Evolutionary conservation across 352 stramenopile genomes (phyloP).

Genomic region (Elongisporangium anandrum): DNA sequence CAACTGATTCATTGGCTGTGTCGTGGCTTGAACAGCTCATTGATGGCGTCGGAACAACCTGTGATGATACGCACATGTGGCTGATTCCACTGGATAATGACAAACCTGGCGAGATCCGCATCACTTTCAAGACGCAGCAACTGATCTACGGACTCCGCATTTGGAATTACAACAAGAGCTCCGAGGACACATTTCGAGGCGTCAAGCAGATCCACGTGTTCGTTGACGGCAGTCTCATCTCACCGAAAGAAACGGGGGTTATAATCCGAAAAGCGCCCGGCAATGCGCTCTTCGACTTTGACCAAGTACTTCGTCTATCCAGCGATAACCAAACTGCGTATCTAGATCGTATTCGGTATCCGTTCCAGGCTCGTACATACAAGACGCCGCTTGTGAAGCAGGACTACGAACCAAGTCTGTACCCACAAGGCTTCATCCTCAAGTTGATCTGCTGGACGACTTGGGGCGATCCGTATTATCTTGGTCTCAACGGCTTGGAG

Average conservation of each 20-base stretch:
- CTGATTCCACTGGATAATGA: conserved; percentile 58
- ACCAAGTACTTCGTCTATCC: conserved; percentile 54
- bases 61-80: conserved; percentile 90
- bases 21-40: conserved; percentile 39
- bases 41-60: conserved; percentile 76
- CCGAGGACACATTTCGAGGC: conserved; percentile 64
- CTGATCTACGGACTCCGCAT: conserved; percentile 58
- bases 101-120: conserved; percentile 33
- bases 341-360: conserved; percentile 32
- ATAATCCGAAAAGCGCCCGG: conserved; percentile 81
- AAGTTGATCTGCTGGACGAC: conserved; percentile 80
- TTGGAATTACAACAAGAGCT: conserved; percentile 85
- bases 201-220: conserved; percentile 53
- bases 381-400: conserved; percentile 75
- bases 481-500: conserved; percentile 80
- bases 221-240: conserved; percentile 49
- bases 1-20: background rate
- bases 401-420: conserved; percentile 84
- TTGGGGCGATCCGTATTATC: conserved; percentile 83
- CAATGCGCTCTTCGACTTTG: conserved; percentile 62
- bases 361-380: conserved; percentile 40
- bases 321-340: conserved; percentile 17
- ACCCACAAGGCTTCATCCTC: conserved; percentile 80
- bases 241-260: conserved; percentile 44
- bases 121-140: conserved; percentile 55